These are phyloP conservation scores for Bretschneidera sinensis DNA, from an alignment of 345 rosid genomes.

Conservation along the genomic window DNA sequence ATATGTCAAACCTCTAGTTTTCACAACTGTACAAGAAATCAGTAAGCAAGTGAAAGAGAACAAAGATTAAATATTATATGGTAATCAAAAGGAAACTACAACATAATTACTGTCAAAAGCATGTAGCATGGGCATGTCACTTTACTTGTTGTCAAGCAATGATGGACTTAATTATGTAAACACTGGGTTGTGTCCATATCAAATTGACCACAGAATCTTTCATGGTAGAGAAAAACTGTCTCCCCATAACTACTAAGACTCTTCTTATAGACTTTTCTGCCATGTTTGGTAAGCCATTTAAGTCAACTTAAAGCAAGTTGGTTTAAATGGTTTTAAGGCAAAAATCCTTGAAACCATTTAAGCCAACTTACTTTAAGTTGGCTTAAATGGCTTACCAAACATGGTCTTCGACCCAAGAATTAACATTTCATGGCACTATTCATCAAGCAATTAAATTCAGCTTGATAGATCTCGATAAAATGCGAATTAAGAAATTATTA, in stretches of 20 bases:
- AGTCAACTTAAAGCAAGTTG: no score
- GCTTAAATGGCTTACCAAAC: no score
- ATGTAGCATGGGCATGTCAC: neutral
- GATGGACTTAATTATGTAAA: no score
- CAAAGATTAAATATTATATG: neutral
- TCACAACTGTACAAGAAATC: constrained; percentile 6
- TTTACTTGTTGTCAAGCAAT: neutral
- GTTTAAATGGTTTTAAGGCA: no score
- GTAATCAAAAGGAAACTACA: neutral
- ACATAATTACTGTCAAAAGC: neutral
- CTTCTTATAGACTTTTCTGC: no score
- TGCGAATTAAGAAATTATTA: neutral
- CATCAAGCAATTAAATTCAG: neutral
- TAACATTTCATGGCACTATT: neutral
- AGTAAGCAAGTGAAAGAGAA: neutral
- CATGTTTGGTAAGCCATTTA: no score
- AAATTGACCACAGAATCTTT: neutral
- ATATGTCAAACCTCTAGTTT: neutral
- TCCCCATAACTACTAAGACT: no score
- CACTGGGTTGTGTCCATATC: neutral
- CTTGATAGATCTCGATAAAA: neutral
- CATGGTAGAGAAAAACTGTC: neutral
- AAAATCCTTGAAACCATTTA: no score
- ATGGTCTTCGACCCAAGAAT: neutral
- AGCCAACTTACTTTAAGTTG: no score